Conservation (phyloP, 1,284 basidiomycete species). For the Tylopilus sp. region DNA sequence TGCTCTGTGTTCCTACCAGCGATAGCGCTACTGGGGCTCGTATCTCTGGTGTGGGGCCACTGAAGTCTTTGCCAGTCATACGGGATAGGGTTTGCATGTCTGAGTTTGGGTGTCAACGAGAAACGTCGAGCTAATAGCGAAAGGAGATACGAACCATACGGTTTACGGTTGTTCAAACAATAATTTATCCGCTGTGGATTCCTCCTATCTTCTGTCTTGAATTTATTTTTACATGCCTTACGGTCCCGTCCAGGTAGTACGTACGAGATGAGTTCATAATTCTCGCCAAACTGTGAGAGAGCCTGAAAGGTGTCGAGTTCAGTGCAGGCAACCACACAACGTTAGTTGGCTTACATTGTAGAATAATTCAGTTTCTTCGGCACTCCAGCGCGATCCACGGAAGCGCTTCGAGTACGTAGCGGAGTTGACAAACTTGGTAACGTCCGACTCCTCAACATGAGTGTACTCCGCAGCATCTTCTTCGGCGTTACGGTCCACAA, state of each 20-base stretch:
- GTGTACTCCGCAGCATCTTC: slow-evolving; percentile 77
- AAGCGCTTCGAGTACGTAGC: slow-evolving; percentile 82
- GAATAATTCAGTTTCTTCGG: slow-evolving; percentile 88
- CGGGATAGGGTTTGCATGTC: slow-evolving; percentile 77
- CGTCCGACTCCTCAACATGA: slow-evolving; percentile 86
- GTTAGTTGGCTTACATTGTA: slow-evolving; percentile 79
- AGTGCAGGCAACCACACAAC: slow-evolving; percentile 8
- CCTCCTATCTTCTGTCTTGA: slow-evolving; percentile 87
- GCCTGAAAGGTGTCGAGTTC: slow-evolving; percentile 62
- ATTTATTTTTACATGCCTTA: slow-evolving; percentile 92
- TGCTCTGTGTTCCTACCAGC: slow-evolving; percentile 33
- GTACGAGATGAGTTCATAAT: slow-evolving; percentile 91
- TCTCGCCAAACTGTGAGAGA: slow-evolving; percentile 89
- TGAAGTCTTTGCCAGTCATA: slow-evolving; percentile 86
- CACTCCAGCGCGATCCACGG: slow-evolving; percentile 84
- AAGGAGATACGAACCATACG: slow-evolving; percentile 65
- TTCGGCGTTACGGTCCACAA: slow-evolving; percentile 75
- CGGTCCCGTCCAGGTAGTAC: slow-evolving; percentile 88
- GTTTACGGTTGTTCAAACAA: slow-evolving; percentile 73
- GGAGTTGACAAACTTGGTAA: slow-evolving; percentile 88
- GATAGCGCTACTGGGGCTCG: slow-evolving; percentile 55
- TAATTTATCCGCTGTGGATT: slow-evolving; percentile 76
- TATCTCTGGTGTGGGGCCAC: slow-evolving; percentile 81
- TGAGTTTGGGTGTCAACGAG: slow-evolving; percentile 37
- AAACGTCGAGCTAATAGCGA: slow-evolving; percentile 2